Conservation (phyloP, 768 basidiomycete genomes). For the Amanita rubescens region DNA sequence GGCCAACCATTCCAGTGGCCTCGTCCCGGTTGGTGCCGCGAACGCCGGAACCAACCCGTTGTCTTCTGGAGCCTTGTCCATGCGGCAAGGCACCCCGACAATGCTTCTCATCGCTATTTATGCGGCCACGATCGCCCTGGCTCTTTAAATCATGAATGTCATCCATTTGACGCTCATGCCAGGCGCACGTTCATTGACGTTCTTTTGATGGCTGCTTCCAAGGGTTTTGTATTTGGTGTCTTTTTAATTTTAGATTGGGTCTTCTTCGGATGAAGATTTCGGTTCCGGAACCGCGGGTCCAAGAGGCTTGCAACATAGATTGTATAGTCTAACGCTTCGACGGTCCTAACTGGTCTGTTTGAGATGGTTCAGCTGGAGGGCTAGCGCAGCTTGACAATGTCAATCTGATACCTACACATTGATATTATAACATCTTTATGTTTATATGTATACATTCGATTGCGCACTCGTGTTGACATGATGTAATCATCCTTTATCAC, state of each 20-base stretch:
- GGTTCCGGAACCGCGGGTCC: slow-evolving; percentile 1
- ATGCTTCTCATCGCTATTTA: slow-evolving; percentile 29
- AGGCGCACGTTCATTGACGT: neutral
- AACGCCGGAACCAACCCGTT: slow-evolving; percentile 35
- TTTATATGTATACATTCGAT: neutral
- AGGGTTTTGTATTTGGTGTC: neutral
- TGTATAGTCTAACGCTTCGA: neutral
- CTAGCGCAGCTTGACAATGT: neutral
- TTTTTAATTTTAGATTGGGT: neutral
- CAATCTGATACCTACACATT: neutral
- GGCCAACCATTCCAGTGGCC: neutral
- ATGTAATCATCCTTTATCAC: slow-evolving; percentile 1
- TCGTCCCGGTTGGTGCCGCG: slow-evolving; percentile 35
- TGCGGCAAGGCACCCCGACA: slow-evolving; percentile 32
- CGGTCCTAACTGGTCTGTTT: neutral
- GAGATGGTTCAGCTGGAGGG: slow-evolving; percentile 4
- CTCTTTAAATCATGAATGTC: slow-evolving; percentile 28
- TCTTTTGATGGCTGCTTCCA: neutral
- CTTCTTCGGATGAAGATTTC: neutral
- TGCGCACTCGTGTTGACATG: slow-evolving; percentile 3
- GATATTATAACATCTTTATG: neutral
- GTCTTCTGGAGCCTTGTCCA: slow-evolving; percentile 24
- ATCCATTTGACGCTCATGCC: slow-evolving; percentile 10
- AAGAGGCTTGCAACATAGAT: neutral
- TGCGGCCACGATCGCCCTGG: slow-evolving; percentile 30